Conservation (phyloP, 2,329 filamentous ascomycete genomes). For the Ilyonectria mors-panacis region DNA sequence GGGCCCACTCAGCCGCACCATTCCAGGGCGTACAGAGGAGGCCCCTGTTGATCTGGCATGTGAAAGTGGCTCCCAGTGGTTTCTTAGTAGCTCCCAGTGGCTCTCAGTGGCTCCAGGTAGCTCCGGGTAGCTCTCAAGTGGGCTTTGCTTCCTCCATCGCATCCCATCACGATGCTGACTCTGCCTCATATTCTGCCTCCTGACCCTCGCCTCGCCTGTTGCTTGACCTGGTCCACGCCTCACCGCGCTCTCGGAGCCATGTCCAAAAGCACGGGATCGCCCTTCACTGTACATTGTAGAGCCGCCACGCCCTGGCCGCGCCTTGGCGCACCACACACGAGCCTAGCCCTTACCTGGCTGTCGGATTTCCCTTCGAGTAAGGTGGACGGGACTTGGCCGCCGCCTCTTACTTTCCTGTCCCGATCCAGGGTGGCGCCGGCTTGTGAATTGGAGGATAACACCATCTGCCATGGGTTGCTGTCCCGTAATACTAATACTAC, state of each 20-base stretch:
- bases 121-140: neutral
- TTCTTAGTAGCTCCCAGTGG: neutral
- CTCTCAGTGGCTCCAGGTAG: conserved; percentile 34
- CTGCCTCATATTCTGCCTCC: neutral
- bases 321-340: conserved; percentile 29
- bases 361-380: conserved; percentile 28
- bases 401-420: neutral
- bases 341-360: conserved; percentile 20
- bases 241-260: conserved; percentile 1
- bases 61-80: conserved; percentile 44
- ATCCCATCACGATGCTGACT: neutral
- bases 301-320: conserved; percentile 34
- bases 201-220: neutral
- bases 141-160: neutral
- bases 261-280: conserved; percentile 2
- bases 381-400: conserved; percentile 6
- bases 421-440: conserved; percentile 28
- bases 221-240: neutral
- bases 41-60: conserved; percentile 46
- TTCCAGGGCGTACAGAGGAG: conserved; percentile 19
- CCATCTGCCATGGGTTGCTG: conserved; percentile 1
- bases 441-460: conserved; percentile 33
- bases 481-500: conserved; percentile 10
- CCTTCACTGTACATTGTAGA: neutral
- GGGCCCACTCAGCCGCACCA: conserved; percentile 45